These are phyloP conservation scores for Russula abietina DNA, from an alignment of 768 basidiomycete species.

Conservation along the genomic window DNA sequence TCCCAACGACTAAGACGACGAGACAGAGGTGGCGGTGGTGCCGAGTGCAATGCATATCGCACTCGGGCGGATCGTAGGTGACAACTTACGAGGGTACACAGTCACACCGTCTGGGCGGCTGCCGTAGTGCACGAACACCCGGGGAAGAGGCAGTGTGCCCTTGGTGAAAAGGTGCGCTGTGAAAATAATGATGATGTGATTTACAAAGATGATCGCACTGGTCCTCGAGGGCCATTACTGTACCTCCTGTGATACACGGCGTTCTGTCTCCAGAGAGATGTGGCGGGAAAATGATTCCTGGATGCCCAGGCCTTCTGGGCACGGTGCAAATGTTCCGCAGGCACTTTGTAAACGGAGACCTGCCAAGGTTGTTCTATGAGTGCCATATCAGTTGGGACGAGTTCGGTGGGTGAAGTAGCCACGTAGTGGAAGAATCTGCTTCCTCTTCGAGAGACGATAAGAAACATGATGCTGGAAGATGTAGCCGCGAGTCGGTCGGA, in stretches of 20 bases:
- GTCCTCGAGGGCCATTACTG: constrained; percentile 22
- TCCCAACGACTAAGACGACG: neutral
- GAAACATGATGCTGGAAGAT: too few relatives aligned
- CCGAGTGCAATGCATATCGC: constrained; percentile 14
- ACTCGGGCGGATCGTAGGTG: constrained; percentile 14
- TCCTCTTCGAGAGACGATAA: too few relatives aligned
- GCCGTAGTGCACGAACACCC: constrained; percentile 13
- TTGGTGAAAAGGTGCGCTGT: neutral
- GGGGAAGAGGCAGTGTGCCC: constrained; percentile 15
- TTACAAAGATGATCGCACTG: constrained; percentile 21
- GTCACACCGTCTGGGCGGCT: constrained; percentile 5
- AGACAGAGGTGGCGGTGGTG: constrained; percentile 10
- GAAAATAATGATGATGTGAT: neutral
- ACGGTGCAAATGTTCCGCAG: too few relatives aligned
- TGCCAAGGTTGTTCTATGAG: too few relatives aligned
- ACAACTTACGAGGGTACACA: constrained; percentile 19
- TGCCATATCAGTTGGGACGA: too few relatives aligned
- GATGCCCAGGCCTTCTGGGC: too few relatives aligned
- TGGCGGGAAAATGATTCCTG: too few relatives aligned
- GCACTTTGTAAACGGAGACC: too few relatives aligned
- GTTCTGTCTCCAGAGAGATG: too few relatives aligned
- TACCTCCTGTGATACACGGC: constrained; percentile 21
- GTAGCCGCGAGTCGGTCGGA: too few relatives aligned
- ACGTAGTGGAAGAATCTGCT: too few relatives aligned
- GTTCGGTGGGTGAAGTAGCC: too few relatives aligned